A percentile compares a stretch with the other conserved stretches of the same genome.
Evolutionary conservation across 78 protist genomes (phyloP).

Genomic region (Tieghemostelium lacteum): DNA sequence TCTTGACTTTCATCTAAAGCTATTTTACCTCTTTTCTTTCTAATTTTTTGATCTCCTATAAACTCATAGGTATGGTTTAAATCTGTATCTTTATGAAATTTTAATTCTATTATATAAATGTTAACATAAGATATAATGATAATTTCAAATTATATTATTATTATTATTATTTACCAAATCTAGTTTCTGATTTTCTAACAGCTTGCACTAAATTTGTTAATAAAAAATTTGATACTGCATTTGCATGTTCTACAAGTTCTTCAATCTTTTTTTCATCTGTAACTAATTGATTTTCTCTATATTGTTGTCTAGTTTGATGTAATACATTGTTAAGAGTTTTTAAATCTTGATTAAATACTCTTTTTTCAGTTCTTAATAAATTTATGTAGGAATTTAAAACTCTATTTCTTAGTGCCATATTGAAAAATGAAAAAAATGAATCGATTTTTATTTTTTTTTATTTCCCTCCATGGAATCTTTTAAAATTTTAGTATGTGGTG

Average conservation of each 20-base stretch:
- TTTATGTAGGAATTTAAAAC: conserved; percentile 35
- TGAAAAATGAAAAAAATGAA: no score
- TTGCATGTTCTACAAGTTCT: conserved; percentile 57
- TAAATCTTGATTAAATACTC: conserved; percentile 16
- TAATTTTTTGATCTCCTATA: conserved; percentile 51
- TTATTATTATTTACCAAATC: conserved; percentile 17
- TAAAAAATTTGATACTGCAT: conserved; percentile 67
- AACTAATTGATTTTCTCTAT: conserved; percentile 21
- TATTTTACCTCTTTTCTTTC: conserved; percentile 56
- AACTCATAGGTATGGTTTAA: conserved; percentile 33
- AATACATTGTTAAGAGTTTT: conserved; percentile 13
- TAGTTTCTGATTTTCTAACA: conserved; percentile 42
- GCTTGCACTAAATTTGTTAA: conserved; percentile 54
- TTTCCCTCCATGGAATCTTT: no score
- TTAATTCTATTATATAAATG: conserved; percentile 13
- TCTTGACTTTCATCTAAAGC: background rate
- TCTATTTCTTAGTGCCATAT: conserved; percentile 36
- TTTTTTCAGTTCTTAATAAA: conserved; percentile 49
- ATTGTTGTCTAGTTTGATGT: conserved; percentile 28
- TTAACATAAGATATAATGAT: background rate
- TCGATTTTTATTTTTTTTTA: no score
- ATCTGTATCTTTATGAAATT: conserved; percentile 34
- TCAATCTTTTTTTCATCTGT: conserved; percentile 21
- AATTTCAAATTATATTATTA: background rate
- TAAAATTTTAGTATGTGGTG: conserved; percentile 75